Evolutionary conservation across 441 rosid genomes (phyloP), one percentile per base, ranked within the genome.

Genomic region (Iberis amara): DNA sequence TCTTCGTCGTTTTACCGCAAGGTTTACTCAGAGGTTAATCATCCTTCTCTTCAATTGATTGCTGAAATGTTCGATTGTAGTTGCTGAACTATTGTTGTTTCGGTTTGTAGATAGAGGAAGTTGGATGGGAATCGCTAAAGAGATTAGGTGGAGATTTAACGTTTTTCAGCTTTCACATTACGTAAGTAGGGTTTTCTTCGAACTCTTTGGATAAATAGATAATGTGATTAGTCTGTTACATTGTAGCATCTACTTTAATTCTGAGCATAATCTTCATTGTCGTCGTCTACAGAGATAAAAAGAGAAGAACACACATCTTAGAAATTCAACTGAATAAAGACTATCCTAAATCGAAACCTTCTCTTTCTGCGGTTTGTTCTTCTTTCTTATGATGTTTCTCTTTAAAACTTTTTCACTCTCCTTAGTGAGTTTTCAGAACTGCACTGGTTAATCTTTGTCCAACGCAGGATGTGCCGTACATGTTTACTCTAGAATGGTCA

Each of bases 81-180:
- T n/a, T 33, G 49, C 11, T 53, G 9, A 52, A 52, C n/a, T 21
- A 14, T 26, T 10, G 6, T 31, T 31, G 6, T 14, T 1, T 50
- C 7, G 38, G 14, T 24, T 44, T 37, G 48, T 41, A 82, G 88
- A 79, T 85, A 44, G 90, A 84, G 55, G 90, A 87, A 63, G 58
- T 84, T 58, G 94, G 94, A 60, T 84, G 94, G 88, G 83, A 77
- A 54, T 69, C 76, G 53, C 61, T 82, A 12, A 70, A 72, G 37
- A 68, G 68, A 39, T 50, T 76, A 51, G 71, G 72, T 47, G 80
- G 70, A 47, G 86, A 85, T 68, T 49, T 84, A 21, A 73, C 61
- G 33, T 70, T 67, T 59, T 73, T 82, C 59, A 73, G 80, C 64
- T 80, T 87, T 59, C 81, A 77, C 36, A 48, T 72, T 65, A 11